Base-by-base conservation (phyloP, 257 asterid species). In the Gardenia jasminoides region DNA sequence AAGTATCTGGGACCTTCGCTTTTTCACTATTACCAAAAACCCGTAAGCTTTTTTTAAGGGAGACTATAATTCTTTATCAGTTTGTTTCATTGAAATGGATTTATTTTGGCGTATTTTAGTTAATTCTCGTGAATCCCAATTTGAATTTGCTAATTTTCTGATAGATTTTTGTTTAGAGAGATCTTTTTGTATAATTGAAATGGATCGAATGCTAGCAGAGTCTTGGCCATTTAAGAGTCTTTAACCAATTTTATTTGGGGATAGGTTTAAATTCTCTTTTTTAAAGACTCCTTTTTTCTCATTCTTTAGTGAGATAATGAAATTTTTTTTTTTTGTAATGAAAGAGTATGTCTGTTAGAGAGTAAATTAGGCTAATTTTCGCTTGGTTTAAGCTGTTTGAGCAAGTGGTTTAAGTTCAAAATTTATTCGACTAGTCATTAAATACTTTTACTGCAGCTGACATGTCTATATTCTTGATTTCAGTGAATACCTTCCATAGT, bases 1-100 rank as follows among this genome's bases (percentile, higher is more conserved):
- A 84, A 87, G 80, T 94, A 76, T 74, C 84, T 93, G 90, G 98
- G 98, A 30, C 95, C 95, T 0, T 94, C 99, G 36, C 91, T 94
- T 16, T 94, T 94, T 75, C 82, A 94, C 82, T 94, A 71, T 90
- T 94, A 93, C 77, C 90, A 94, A 72, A 94, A 90, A 68, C 99
- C 99, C 80, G 99, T 94, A 86, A 88, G 88, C 67, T 68, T 65
- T 16, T 20, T 61, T 56, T 54, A n/a, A 15, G 24, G 41, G 41
- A 36, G 41, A 36, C 41, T 1, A 36, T 1, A 47, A 9, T 47
- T 47, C 9, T 65, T 65, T 36, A 36, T 33, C 12, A 4, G 5
- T 67, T 13, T 68, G 1, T 41, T 56, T 0, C 24, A 17, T 68
- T 68, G 73, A 39, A 68, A 39, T 43, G 36, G 20, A 9, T 1